Base-by-base conservation (phyloP, 306 rosid genomes). In the Canavalia ensiformis region DNA sequence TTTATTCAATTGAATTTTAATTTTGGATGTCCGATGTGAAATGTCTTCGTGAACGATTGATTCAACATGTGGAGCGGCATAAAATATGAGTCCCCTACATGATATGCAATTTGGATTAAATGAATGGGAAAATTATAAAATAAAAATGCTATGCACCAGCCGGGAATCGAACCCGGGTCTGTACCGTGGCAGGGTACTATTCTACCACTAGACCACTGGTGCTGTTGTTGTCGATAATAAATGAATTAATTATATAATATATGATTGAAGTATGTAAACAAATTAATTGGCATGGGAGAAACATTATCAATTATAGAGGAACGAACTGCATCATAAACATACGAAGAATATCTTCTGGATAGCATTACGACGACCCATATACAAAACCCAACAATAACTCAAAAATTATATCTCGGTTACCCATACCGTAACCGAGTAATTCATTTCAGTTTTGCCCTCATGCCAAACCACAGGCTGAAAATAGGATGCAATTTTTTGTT, bases 181-280 rank as follows among this genome's bases (percentile, higher is more conserved):
- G 91, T 88, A 86, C 89, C 88, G 88, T 86, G 89, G 88, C 91
- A 91, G 97, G 94, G 94, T 88, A 90, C 95, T 91, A 94, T 91
- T 90, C 97, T 90, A 90, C 97, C 97, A 91, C 97, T 90, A 91
- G 97, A 92, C 97, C 98, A 90, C 94, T 94, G 97, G 97, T 90
- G 97, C 94, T 80, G 25, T 18, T 18, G 25, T 18, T 18, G 25
- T 18, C 25, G 25, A 18, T 18, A 18, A 18, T 18, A 18, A 18
- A 18, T 18, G 0, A 18, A 18, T 18, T 18, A 18, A 18, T 18
- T 18, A 18, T 18, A 18, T 18, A 18, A 18, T 0, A 18, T 18
- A 18, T 18, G 25, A 18, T 18, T 18, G 25, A 18, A 18, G 25
- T 18, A 18, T 18, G 25, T 18, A 18, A 13, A 2, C 52, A 47